Evolutionary conservation across 768 basidiomycete genomes (phyloP), one percentile per base, ranked within the genome.

Genomic region (Rhizopogon rudus): DNA sequence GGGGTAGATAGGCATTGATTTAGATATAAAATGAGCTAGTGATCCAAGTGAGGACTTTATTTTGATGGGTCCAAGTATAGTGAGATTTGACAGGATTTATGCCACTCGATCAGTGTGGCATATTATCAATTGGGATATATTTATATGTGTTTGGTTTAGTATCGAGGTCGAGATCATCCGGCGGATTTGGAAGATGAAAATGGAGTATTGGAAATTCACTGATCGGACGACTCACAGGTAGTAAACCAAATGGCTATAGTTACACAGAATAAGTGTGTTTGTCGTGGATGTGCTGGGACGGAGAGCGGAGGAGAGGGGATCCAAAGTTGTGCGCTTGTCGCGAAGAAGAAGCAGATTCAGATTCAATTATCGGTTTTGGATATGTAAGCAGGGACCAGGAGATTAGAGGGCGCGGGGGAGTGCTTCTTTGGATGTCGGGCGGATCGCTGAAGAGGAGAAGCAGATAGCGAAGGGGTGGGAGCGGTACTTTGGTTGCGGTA

Each of bases 401-500:
- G 48, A 52, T 52, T 25, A 42, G 41, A 52, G 44, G 51, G 49
- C 53, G 48, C 52, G 49, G 28, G 31, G 31, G 54, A 37, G 16
- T 41, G 37, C 41, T 59, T 58, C 59, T 60, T 60, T 58, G 40
- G 41, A 51, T 54, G 67, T 62, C 67, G 67, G 67, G 67, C 59
- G 67, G 68, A 70, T 70, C 65, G 65, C 61, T 61, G 63, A 63
- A 39, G 49, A 13, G 33, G 46, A 57, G 53, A 44, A 41, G 54
- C 43, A 53, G 31, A 33, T 33, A 33, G 31, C 2, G 31, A 31
- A 31, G 9, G 31, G 31, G 31, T 31, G 7, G 61, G 61, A 16
- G 17, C 31, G 14, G 51, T 7, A 17, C 20, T 49, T 52, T 42
- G 25, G 59, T 54, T 57, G 44, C 14, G 12, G 40, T 1, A 17